phyloP scores from a whole-genome alignment of 1,284 basidiomycete genomes.

The Pisolithus thermaeus region DNA sequence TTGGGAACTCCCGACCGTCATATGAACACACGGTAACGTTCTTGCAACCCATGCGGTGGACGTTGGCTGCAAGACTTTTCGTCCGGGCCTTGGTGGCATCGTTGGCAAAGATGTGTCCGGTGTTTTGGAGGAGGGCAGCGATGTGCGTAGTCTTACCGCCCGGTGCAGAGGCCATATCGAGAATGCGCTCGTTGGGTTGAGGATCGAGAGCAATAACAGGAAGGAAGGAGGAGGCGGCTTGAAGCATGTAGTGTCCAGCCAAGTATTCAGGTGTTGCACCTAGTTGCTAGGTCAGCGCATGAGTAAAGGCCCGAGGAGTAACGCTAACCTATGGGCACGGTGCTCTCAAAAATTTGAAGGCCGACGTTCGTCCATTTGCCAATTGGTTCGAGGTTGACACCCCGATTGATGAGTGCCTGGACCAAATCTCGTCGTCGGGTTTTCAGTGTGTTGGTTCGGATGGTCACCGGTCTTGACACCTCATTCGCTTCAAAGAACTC shows the following conservation, averaged over 20 bases:
- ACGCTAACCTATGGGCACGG: constrained; percentile 79
- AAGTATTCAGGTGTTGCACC: constrained; percentile 98
- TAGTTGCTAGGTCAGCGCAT: constrained; percentile 17
- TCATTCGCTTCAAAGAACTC: constrained; percentile 99
- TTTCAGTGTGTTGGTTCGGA: constrained; percentile 95
- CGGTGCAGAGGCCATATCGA: constrained; percentile 99
- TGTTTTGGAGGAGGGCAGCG: constrained; percentile 95
- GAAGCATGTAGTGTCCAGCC: constrained; percentile 99
- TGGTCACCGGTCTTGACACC: constrained; percentile 93
- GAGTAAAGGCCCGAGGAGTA: background rate
- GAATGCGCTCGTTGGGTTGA: constrained; percentile 88
- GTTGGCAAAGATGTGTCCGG: constrained; percentile 97
- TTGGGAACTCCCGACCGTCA: constrained; percentile 98
- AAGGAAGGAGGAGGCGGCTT: constrained; percentile 98
- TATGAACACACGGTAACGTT: constrained; percentile 98
- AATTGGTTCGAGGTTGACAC: constrained; percentile 95
- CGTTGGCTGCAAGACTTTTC: constrained; percentile 95
- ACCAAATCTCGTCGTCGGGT: constrained; percentile 93
- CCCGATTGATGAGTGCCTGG: constrained; percentile 91
- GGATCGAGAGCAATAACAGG: constrained; percentile 95
- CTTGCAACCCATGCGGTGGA: constrained; percentile 96
- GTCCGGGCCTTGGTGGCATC: constrained; percentile 94
- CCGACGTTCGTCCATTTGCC: constrained; percentile 99
- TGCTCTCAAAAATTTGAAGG: constrained; percentile 95
- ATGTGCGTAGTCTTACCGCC: constrained; percentile 98